phyloP scores from a whole-genome alignment of 1,284 basidiomycete genomes.

The Austroboletus olivaceoglutinosus region DNA sequence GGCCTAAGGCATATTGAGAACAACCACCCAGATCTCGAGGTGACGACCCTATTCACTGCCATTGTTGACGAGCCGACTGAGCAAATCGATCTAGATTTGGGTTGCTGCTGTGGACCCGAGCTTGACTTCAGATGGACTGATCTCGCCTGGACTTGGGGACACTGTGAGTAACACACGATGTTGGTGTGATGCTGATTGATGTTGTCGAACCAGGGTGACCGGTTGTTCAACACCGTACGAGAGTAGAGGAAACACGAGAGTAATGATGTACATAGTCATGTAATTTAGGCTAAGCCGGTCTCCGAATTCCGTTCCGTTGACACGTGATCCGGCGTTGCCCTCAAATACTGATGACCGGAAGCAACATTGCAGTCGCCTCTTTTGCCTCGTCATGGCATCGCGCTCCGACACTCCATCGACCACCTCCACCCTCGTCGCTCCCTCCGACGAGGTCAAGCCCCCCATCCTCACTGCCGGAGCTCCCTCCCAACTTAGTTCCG shows the following conservation, averaged over 20 bases:
- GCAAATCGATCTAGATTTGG: slow-evolving; percentile 60
- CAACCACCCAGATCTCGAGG: slow-evolving; percentile 80
- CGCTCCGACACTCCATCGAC: not conserved
- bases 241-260: slow-evolving; percentile 26
- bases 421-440: slow-evolving; percentile 21
- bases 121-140: slow-evolving; percentile 72
- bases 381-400: slow-evolving; percentile 18
- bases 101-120: slow-evolving; percentile 76
- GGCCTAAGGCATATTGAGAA: slow-evolving; percentile 69
- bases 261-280: not conserved
- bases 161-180: slow-evolving; percentile 52
- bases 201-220: slow-evolving; percentile 52
- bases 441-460: slow-evolving; percentile 23
- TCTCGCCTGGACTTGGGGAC: slow-evolving; percentile 87
- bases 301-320: slow-evolving; percentile 6
- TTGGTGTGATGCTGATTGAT: not conserved
- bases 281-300: not conserved
- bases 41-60: slow-evolving; percentile 29
- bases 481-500: slow-evolving; percentile 43
- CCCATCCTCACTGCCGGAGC: slow-evolving; percentile 14
- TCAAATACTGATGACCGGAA: too few relatives aligned
- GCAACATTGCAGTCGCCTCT: too few relatives aligned
- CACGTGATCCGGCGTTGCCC: slow-evolving; percentile 22
- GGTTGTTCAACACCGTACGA: slow-evolving; percentile 58
- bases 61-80: slow-evolving; percentile 1